Evolutionary conservation across 768 basidiomycete species (phyloP).

Genomic region (Auriculariales sp.): DNA sequence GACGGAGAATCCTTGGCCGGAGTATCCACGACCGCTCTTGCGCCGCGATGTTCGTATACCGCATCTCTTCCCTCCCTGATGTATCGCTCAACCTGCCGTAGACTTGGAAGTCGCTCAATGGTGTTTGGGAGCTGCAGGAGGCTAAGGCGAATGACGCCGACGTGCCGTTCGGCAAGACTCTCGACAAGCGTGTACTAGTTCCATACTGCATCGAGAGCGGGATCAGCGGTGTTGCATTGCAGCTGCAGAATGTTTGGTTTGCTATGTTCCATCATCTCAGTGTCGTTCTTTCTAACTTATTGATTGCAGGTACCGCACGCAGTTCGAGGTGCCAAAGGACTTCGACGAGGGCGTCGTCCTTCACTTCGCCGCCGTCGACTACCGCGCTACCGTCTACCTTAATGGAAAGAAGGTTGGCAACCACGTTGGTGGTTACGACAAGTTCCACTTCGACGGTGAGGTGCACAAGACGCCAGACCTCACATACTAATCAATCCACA

Average conservation of each 20-base stretch:
- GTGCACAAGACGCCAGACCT: no score
- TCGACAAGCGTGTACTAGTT: background rate
- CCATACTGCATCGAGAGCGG: background rate
- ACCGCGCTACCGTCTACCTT: background rate
- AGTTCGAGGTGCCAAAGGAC: background rate
- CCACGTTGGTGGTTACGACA: background rate
- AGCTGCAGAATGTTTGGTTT: background rate
- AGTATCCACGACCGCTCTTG: background rate
- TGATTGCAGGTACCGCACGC: background rate
- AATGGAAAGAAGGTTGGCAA: background rate
- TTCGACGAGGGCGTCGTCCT: background rate
- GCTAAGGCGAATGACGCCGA: background rate
- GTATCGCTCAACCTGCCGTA: no score
- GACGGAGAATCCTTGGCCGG: background rate
- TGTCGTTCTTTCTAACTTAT: background rate
- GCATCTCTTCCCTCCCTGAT: no score
- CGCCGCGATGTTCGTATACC: no score
- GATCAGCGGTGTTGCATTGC: background rate
- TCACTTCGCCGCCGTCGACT: slow-evolving; percentile 1
- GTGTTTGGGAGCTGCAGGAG: background rate
- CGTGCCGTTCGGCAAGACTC: background rate
- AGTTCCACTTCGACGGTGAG: slow-evolving; percentile 1
- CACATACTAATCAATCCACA: no score
- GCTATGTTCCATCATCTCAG: background rate
- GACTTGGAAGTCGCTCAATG: background rate